Evolutionary conservation across 768 basidiomycete genomes (phyloP).

Genomic region (Boletus sp.): DNA sequence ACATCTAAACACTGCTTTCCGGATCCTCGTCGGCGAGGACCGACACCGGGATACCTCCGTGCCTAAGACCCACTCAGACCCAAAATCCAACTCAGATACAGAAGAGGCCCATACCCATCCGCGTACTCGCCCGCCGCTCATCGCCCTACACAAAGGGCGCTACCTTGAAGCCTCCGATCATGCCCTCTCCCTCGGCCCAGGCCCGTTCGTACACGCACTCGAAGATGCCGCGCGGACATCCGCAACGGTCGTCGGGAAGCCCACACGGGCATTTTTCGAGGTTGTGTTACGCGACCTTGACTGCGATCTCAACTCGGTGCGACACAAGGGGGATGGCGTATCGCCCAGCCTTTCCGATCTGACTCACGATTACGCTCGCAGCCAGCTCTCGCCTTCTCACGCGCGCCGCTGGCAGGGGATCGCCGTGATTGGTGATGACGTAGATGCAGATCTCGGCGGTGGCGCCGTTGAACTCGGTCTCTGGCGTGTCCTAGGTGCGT

Average conservation of each 20-base stretch:
- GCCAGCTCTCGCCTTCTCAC: no score
- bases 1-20: conserved; percentile 62
- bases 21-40: conserved; percentile 50
- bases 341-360: background rate
- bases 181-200: conserved; percentile 60
- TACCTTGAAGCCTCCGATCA: conserved; percentile 48
- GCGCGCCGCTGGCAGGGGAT: conserved; percentile 12
- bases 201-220: conserved; percentile 64
- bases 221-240: conserved; percentile 48
- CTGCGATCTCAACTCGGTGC: conserved; percentile 1
- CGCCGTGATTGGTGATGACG: conserved; percentile 66
- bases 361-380: background rate
- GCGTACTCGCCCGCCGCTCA: conserved; percentile 34
- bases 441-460: conserved; percentile 58
- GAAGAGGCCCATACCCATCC: no score
- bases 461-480: conserved; percentile 60
- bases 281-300: conserved; percentile 47
- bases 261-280: conserved; percentile 55
- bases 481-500: conserved; percentile 59
- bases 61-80: background rate
- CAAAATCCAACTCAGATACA: no score
- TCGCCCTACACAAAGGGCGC: conserved; percentile 58
- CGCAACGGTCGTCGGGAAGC: conserved; percentile 64
- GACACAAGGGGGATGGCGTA: background rate
- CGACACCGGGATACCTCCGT: background rate